Evolutionary conservation across 345 rosid genomes (phyloP).

Genomic region (Durio zibethinus): DNA sequence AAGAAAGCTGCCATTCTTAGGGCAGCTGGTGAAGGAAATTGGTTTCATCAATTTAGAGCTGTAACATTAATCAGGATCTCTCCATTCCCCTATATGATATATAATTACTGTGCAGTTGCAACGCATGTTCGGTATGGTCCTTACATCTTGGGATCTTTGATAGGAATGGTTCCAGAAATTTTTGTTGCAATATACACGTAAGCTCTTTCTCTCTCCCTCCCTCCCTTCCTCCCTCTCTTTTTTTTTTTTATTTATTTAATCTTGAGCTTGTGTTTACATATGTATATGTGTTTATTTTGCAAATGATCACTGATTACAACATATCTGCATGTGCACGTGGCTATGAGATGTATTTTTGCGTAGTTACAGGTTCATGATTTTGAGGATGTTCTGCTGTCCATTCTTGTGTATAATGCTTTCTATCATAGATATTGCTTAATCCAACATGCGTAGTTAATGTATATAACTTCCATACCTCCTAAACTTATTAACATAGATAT

Average conservation of each 20-base stretch:
- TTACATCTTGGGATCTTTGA: conserved; percentile 81
- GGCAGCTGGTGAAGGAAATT: conserved; percentile 89
- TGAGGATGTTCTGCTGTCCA: background rate
- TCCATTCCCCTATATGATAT: conserved; percentile 91
- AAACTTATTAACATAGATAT: conserved; percentile 10
- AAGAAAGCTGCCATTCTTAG: conserved; percentile 82
- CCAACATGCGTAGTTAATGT: background rate
- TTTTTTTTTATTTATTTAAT: background rate
- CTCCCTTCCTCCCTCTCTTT: background rate
- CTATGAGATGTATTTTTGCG: background rate
- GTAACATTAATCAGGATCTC: conserved; percentile 87
- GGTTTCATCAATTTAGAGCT: conserved; percentile 91
- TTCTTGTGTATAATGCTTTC: background rate
- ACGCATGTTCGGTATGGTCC: conserved; percentile 81
- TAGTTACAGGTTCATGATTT: background rate
- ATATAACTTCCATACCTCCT: background rate
- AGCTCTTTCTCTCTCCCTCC: conserved; percentile 24
- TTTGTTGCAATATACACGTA: conserved; percentile 95
- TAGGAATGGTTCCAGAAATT: conserved; percentile 84
- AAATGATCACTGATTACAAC: background rate
- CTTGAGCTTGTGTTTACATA: background rate
- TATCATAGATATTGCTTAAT: background rate
- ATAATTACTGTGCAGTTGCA: conserved; percentile 93
- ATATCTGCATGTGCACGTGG: background rate
- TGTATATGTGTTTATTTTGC: background rate